Evolutionary conservation across 1,284 basidiomycete genomes (phyloP), one percentile per base, ranked within the genome.

Genomic region (Laetiporus sulphureus): DNA sequence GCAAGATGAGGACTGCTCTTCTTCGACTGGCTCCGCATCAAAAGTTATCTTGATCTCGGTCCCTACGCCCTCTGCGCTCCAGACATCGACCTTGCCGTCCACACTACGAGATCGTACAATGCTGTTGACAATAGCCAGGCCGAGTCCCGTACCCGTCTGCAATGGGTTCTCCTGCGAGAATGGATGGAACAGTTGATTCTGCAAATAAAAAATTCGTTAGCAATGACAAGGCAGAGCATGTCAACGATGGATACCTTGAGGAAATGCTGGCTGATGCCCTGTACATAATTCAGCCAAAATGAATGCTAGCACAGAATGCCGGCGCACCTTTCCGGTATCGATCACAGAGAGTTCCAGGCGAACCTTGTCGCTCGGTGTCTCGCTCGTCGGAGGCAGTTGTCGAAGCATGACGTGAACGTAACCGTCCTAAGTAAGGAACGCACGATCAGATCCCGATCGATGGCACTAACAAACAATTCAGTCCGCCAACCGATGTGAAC

Each of bases 131-230:
- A 98, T 98, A 18, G 94, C 93, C 18, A 97, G 78, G n/a, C 94
- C 94, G 2, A 98, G 75, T 13, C 94, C 94, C 1, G 94, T 98
- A 1, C 94, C 94, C 2, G 91, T 85, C 56, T 95, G 91, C 7
- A 91, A 61, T 1, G 90, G 87, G 54, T 92, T 91, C 61, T 90
- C 87, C 67, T 97, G 94, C 1, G 93, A 92, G 65, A 98, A 98
- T 0, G 94, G 94, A 55, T 96, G 93, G 68, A 97, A 98, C 2
- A 98, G 72, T 64, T 96, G 91, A 52, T 96, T 92, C 79, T 92
- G 55, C 21, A 50, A 34, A 24, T 40, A 45, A 47, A 31, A 38
- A 18, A 55, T 16, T 23, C 24, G 6, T 40, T 23, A 25, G 13
- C 38, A 25, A 30, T 16, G 34, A 21, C 32, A 29, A 42, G 27